Evolutionary conservation across 257 asterid genomes (phyloP).

Genomic region (Schizonepeta tenuifolia): DNA sequence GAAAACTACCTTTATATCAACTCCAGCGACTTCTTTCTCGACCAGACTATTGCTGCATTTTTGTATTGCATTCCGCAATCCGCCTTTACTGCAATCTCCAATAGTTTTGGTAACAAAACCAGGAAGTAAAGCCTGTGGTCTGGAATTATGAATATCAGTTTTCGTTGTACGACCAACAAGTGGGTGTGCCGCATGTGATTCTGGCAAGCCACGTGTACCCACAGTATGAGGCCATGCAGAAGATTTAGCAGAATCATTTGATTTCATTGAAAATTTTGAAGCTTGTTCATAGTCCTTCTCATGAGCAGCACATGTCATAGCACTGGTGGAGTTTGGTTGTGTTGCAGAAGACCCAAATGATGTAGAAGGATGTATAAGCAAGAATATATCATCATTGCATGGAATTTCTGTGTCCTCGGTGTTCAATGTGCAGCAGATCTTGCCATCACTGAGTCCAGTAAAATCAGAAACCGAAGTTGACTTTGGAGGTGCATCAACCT

Average conservation of each 20-base stretch:
- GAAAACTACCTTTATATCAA: conserved; percentile 42
- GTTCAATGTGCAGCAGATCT: conserved; percentile 66
- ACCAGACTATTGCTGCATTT: conserved; percentile 40
- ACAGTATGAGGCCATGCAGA: conserved; percentile 55
- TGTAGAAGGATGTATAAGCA: conserved; percentile 87
- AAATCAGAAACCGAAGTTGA: conserved; percentile 46
- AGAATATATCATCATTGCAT: conserved; percentile 97
- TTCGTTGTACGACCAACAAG: conserved; percentile 43
- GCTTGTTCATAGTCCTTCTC: conserved; percentile 50
- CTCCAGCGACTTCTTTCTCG: conserved; percentile 52
- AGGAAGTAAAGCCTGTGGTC: conserved; percentile 40
- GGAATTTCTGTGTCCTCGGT: conserved; percentile 94
- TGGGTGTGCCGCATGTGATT: conserved; percentile 38
- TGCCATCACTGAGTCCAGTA: conserved; percentile 52
- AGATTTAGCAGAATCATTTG: conserved; percentile 49
- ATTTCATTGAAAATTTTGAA: conserved; percentile 39
- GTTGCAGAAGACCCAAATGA: conserved; percentile 60
- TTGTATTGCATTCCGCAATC: conserved; percentile 42
- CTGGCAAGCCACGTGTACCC: conserved; percentile 46
- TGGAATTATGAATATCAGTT: conserved; percentile 49
- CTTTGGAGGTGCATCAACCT: conserved; percentile 46
- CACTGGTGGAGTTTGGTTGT: conserved; percentile 43
- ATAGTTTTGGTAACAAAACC: conserved; percentile 47
- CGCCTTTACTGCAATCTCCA: conserved; percentile 45
- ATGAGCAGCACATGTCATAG: conserved; percentile 45